Conservation (phyloP, 495 filamentous ascomycete genomes). For the Talaromyces wortmannii region DNA sequence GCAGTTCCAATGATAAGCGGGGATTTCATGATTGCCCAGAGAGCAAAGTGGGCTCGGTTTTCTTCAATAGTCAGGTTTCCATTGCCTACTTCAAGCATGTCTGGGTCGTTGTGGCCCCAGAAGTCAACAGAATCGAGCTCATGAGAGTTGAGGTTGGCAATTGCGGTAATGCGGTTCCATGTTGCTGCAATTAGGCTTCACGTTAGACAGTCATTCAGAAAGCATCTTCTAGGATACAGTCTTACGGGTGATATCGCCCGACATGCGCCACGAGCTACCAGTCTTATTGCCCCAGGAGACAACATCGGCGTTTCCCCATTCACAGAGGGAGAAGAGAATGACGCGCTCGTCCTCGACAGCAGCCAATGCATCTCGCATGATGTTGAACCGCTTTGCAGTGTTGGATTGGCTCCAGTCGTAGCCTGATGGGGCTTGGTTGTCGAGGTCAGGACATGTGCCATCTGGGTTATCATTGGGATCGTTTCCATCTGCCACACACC, state of each 20-base stretch:
- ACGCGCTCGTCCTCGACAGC: constrained; percentile 32
- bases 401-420: constrained; percentile 49
- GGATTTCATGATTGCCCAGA: constrained; percentile 54
- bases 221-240: not conserved
- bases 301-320: constrained; percentile 52
- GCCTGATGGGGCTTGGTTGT: constrained; percentile 30
- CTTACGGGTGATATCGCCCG: constrained; percentile 44
- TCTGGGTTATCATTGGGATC: constrained; percentile 16
- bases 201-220: not conserved
- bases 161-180: constrained; percentile 33
- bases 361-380: constrained; percentile 57
- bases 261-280: constrained; percentile 50
- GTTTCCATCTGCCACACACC: constrained; percentile 24
- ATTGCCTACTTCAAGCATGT: constrained; percentile 68
- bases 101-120: constrained; percentile 52
- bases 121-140: constrained; percentile 39
- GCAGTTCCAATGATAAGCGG: constrained; percentile 52
- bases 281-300: constrained; percentile 43
- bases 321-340: constrained; percentile 61
- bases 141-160: constrained; percentile 39
- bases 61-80: constrained; percentile 44
- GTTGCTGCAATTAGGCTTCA: constrained; percentile 13
- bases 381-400: constrained; percentile 42
- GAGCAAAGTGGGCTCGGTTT: constrained; percentile 40
- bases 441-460: constrained; percentile 31